These are phyloP conservation scores for Aspergillus bridgeri DNA, from an alignment of 495 filamentous ascomycete genomes.

Conservation along the genomic window DNA sequence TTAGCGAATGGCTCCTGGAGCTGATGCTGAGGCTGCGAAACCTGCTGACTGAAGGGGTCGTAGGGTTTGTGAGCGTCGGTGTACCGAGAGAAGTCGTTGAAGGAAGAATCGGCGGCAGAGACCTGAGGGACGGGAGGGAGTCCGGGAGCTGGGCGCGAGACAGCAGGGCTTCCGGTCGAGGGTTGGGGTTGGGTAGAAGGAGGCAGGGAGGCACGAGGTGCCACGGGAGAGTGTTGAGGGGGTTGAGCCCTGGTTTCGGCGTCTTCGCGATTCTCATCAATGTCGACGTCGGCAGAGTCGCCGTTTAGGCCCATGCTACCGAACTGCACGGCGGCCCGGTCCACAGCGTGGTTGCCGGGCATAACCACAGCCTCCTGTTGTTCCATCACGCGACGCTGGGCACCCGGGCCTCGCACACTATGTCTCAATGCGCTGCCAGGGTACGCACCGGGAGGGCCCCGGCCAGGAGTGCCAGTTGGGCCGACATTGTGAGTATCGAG, in stretches of 20 bases:
- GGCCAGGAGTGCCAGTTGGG: constrained; percentile 55
- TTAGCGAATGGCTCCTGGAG: constrained; percentile 55
- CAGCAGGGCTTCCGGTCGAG: constrained; percentile 54
- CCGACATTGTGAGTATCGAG: constrained; percentile 60
- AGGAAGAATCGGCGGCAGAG: constrained; percentile 47
- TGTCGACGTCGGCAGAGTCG: constrained; percentile 66
- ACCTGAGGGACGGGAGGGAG: constrained; percentile 64
- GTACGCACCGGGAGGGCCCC: constrained; percentile 62
- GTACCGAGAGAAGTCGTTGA: constrained; percentile 64
- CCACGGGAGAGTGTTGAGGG: constrained; percentile 86
- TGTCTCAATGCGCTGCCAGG: constrained; percentile 76
- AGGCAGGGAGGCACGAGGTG: constrained; percentile 89
- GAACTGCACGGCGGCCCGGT: constrained; percentile 93
- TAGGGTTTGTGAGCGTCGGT: constrained; percentile 76
- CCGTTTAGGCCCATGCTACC: constrained; percentile 92
- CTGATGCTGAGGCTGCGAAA: constrained; percentile 61
- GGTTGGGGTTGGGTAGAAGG: constrained; percentile 56
- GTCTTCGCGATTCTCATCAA: constrained; percentile 92
- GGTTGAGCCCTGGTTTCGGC: constrained; percentile 92
- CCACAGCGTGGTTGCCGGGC: constrained; percentile 96
- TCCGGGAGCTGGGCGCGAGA: constrained; percentile 65
- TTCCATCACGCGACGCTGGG: constrained; percentile 79
- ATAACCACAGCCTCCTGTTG: constrained; percentile 98
- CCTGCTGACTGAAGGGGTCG: constrained; percentile 81
- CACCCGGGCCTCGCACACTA: constrained; percentile 67